Base-by-base conservation (phyloP, 345 rosid species). In the Aethionema arabicum region DNA sequence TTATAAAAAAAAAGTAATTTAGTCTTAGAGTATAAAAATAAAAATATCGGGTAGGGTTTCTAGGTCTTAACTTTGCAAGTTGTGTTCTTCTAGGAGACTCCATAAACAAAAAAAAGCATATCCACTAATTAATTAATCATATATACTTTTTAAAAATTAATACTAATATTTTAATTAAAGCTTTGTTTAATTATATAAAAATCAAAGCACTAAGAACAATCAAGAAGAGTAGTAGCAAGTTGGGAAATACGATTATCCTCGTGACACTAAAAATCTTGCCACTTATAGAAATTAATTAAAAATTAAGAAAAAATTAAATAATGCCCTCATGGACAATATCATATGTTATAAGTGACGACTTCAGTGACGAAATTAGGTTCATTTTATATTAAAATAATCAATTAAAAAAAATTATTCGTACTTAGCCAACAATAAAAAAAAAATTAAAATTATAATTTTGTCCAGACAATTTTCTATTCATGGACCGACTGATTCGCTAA, bases 181-280 rank as follows among this genome's bases (percentile, higher is more conserved):
- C 37, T 64, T 57, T 43, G 5, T 37, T 38, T 40, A 69, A 65
- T 58, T 37, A 64, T 44, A 57, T 36, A 11, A 65, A 59, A 58
- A 72, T 52, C 38, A 15, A 65, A 72, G 75, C 70, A 72, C 75
- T 65, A 65, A 72, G 70, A 72, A 58, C 61, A 52, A 65, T 72
- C 61, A 72, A n/a, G 75, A 71, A 71, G 75, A 6, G 62, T 72
- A 72, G 55, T 58, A 72, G 36, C 75, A 71, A 65, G 61, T 71
- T 52, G 75, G 2, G 27, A 49, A 27, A 10, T 44, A 58, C 70
- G 66, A 58, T 71, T 44, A 71, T 58, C 61, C 66, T 72, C 75
- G 75, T 59, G 32, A 52, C 50, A 52, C 52, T 16, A 58, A 56
- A 72, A 59, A 65, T 72, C 61, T 72, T 72, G 70, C 75, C 66